These are phyloP conservation scores for Neophaeococcomyces mojaviensis DNA, from an alignment of 2,329 filamentous ascomycete species.

Conservation along the genomic window DNA sequence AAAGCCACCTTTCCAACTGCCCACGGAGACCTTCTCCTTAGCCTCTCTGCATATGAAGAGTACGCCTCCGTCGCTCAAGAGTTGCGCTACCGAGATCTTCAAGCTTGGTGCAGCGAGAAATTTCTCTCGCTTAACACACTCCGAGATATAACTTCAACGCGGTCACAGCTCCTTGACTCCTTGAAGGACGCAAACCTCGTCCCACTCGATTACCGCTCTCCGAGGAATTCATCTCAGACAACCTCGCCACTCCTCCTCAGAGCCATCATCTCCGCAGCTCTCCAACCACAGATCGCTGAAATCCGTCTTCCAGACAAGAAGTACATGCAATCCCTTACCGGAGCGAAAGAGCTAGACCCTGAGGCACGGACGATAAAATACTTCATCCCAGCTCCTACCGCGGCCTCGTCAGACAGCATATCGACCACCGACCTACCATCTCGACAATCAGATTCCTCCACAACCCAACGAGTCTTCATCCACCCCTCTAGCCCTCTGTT, in stretches of 20 bases:
- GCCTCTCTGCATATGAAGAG: conserved; percentile 72
- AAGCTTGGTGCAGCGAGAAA: conserved; percentile 74
- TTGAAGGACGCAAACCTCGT: conserved; percentile 81
- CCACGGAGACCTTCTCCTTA: conserved; percentile 83
- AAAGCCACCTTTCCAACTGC: conserved; percentile 64
- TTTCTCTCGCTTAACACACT: conserved; percentile 79
- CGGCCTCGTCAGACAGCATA: background rate
- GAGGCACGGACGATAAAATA: conserved; percentile 90
- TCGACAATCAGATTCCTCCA: no score
- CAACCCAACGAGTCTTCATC: conserved; percentile 71
- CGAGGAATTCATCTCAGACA: conserved; percentile 27
- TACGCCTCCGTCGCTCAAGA: conserved; percentile 63
- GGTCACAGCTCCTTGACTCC: conserved; percentile 75
- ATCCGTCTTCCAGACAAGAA: conserved; percentile 96
- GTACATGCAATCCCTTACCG: conserved; percentile 77
- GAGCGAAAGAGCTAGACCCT: conserved; percentile 85
- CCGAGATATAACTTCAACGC: conserved; percentile 78
- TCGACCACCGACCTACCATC: background rate
- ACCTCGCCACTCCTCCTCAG: conserved; percentile 47
- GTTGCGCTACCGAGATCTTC: conserved; percentile 54
- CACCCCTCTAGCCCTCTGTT: conserved; percentile 87
- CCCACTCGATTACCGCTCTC: conserved; percentile 42
- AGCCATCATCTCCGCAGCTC: conserved; percentile 64
- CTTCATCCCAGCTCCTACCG: conserved; percentile 57
- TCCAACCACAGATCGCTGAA: conserved; percentile 78